Base-by-base conservation (phyloP, 495 filamentous ascomycete species). In the Neurospora tetrasperma region DNA sequence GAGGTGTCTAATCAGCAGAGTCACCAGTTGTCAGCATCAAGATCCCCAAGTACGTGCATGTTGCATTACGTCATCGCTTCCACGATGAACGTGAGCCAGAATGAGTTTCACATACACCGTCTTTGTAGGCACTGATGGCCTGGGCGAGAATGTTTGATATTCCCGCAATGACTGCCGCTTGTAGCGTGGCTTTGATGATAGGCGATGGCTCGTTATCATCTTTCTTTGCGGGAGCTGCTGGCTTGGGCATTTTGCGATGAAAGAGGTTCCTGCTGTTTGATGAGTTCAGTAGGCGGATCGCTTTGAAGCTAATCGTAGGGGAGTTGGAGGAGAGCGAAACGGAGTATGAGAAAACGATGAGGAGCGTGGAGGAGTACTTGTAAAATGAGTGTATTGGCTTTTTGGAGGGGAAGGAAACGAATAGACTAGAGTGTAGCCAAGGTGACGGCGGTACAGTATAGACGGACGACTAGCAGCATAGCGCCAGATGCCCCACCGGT, bases 61-160 rank as follows among this genome's bases (percentile, higher is more conserved):
- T 38, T n/a, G 40, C 2, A 8, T 48, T 68, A 75, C 40, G 70
- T 70, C n/a, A 73, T 72, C 71, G 70, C 70, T 38, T 42, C n/a
- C 31, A 18, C 23, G 39, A 27, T 9, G 18, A 43, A 62, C 23
- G 38, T n/a, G 38, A 69, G 69, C 54, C 23, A 20, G 40, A 41
- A 11, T 41, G 9, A 41, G 40, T 41, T 41, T 16, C 9, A 72
- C 84, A 44, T 87, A 93, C 93, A 73, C 88, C 79, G 70, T 83
- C 80, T 72, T 88, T 87, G 77, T 92, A 91, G 42, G 92, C 87
- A 46, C 90, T 87, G 73, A 98, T 89, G 48, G 84, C 80, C 79
- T 98, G 94, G 3, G 94, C 96, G 38, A 97, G 79, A 74, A 97
- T 74, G 76, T 96, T 97, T 73, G 94, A 94, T 5, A 92, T 84